Conservation (phyloP, 2,329 filamentous ascomycete genomes). For the Aureobasidium sp. region DNA sequence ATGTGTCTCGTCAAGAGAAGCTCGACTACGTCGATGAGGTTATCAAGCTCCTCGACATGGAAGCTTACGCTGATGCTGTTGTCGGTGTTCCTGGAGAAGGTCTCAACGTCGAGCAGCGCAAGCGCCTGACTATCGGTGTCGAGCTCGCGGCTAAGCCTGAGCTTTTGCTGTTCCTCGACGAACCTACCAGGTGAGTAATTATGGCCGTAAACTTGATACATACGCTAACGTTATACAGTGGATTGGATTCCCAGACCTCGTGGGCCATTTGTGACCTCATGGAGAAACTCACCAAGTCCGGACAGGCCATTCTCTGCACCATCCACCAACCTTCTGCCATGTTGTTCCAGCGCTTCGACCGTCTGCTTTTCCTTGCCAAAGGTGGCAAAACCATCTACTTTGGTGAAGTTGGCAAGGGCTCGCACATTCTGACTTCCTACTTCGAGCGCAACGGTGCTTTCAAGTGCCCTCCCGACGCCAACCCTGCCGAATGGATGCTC, state of each 20-base stretch:
- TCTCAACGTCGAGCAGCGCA: constrained; percentile 59
- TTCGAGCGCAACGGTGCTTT: constrained; percentile 65
- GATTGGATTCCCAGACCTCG: constrained; percentile 83
- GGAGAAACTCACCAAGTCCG: constrained; percentile 79
- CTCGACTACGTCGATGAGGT: constrained; percentile 81
- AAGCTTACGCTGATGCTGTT: constrained; percentile 79
- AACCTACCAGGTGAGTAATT: background rate
- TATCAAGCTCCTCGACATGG: constrained; percentile 84
- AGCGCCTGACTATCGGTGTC: constrained; percentile 87
- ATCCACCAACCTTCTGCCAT: constrained; percentile 96
- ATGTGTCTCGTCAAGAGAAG: constrained; percentile 67
- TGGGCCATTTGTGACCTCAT: constrained; percentile 86
- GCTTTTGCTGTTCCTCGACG: constrained; percentile 42
- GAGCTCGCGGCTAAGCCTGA: constrained; percentile 88
- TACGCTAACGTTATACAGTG: too few species aligned
- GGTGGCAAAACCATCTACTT: constrained; percentile 76
- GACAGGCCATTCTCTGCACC: constrained; percentile 90
- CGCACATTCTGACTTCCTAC: constrained; percentile 58
- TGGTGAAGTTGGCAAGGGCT: constrained; percentile 66
- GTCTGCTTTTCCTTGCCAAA: constrained; percentile 66
- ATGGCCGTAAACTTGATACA: too few species aligned
- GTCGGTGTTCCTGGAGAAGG: constrained; percentile 87
- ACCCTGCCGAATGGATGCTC: constrained; percentile 76
- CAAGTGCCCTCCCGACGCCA: constrained; percentile 57
- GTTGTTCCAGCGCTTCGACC: constrained; percentile 85